Conservation (phyloP, 176 grass and related monocot genomes). For the Oryza coarctata region DNA sequence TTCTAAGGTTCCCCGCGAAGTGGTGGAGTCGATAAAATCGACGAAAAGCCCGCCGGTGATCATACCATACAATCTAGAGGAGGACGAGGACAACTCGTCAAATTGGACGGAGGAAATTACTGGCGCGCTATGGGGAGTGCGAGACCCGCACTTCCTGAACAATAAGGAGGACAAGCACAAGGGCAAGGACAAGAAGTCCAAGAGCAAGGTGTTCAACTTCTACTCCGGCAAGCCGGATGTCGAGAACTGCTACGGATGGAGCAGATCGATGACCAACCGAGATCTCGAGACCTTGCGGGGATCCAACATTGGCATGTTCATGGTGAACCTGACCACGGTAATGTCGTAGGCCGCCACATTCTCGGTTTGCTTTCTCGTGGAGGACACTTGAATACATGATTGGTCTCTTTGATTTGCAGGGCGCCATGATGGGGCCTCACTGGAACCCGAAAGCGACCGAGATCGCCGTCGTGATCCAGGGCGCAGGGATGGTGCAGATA, state of each 20-base stretch:
- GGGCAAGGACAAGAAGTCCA: constrained; percentile 37
- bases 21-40: constrained; percentile 37
- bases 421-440: constrained; percentile 86
- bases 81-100: background rate
- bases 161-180: constrained; percentile 62
- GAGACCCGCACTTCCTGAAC: constrained; percentile 31
- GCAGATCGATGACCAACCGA: constrained; percentile 59
- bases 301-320: constrained; percentile 62
- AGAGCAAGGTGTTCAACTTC: constrained; percentile 73
- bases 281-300: constrained; percentile 54
- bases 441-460: constrained; percentile 91
- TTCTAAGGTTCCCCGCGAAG: constrained; percentile 19
- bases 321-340: constrained; percentile 87
- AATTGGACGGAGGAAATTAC: constrained; percentile 59
- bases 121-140: constrained; percentile 47
- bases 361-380: background rate
- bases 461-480: constrained; percentile 64
- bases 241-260: constrained; percentile 92
- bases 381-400: background rate
- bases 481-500: constrained; percentile 69
- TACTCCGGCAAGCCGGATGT: constrained; percentile 64
- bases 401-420: constrained; percentile 29
- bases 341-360: background rate
- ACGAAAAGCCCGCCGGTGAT: constrained; percentile 42
- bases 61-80: constrained; percentile 40